phyloP scores from a whole-genome alignment of 768 basidiomycete species.

The Leccinum disarticulatum region DNA sequence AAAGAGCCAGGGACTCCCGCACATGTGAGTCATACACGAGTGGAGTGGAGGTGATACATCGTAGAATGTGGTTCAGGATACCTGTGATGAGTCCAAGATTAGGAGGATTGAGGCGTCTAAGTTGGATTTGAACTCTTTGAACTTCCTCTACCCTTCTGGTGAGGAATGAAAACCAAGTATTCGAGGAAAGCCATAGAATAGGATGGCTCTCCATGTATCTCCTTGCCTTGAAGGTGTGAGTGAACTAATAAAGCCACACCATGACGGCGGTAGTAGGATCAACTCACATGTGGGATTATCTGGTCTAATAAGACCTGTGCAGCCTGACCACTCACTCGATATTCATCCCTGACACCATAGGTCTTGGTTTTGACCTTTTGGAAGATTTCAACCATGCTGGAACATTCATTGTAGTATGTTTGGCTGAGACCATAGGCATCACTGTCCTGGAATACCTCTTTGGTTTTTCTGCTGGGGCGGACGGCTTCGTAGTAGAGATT shows the following conservation, averaged over 20 bases:
- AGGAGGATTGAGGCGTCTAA: background rate
- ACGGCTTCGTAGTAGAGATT: slow-evolving; percentile 17
- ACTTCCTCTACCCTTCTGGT: background rate
- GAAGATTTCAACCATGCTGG: background rate
- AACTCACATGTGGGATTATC: slow-evolving; percentile 1
- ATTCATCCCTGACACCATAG: slow-evolving; percentile 5
- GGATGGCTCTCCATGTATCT: background rate
- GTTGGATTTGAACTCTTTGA: background rate
- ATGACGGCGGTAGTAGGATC: no score
- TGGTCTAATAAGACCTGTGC: background rate
- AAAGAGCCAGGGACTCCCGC: no score
- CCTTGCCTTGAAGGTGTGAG: background rate
- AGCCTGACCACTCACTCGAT: slow-evolving; percentile 8
- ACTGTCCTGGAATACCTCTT: background rate
- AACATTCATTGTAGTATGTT: background rate
- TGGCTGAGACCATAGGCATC: slow-evolving; percentile 11
- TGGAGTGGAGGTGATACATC: no score
- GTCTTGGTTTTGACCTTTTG: background rate
- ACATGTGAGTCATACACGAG: no score
- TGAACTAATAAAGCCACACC: background rate
- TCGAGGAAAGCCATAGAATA: slow-evolving; percentile 6
- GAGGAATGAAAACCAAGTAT: slow-evolving; percentile 3
- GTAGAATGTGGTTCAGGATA: no score
- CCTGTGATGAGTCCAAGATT: no score
- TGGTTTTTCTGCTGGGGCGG: slow-evolving; percentile 4